Evolutionary conservation across 2,329 filamentous ascomycete genomes (phyloP), one percentile per base, ranked within the genome.

Genomic region (Setomelanomma holmii): DNA sequence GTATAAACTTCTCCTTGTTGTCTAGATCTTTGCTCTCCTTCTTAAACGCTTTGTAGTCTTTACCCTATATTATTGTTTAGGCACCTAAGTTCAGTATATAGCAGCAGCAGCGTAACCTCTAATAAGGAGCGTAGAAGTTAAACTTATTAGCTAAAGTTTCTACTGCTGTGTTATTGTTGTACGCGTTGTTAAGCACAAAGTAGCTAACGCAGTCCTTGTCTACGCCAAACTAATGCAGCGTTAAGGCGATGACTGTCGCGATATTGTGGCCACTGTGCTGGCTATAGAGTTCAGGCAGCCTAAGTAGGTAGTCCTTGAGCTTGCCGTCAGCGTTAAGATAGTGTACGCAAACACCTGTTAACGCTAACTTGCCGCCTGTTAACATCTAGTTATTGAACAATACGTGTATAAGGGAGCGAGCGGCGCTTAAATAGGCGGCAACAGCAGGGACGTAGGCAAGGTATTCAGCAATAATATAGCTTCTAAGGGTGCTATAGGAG

Each of bases 401-500:
- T 12, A 54, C 21, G 41, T 54, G 42, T 40, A 54, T 50, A 42
- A 51, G 46, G 24, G 41, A 54, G 20, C 20, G 23, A 39, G 51
- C 44, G 16, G 24, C 34, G 21, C 42, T 24, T 14, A 54, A 38
- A 38, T 50, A 40, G 17, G 22, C 36, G 14, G 22, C 17, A 43
- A 54, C 46, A 16, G 42, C 41, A 23, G 46, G 46, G 20, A 54
- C 16, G 33, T 45, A 50, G 21, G 41, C 16, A 14, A 46, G 27
- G 47, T 54, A 54, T 36, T 54, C 47, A n/a, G 51, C 51, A 24
- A 53, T 34, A 35, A 53, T 40, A 38, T 34, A 7, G 21, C 24
- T 21, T 20, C 46, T 30, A 39, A 38, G 46, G n/a, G 23, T 42
- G 10, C 76, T 38, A 53, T 68, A 53, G 48, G 43, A 11, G 23